phyloP scores from a whole-genome alignment of 805 yeast species.

The Saccharomycopsis vini region DNA sequence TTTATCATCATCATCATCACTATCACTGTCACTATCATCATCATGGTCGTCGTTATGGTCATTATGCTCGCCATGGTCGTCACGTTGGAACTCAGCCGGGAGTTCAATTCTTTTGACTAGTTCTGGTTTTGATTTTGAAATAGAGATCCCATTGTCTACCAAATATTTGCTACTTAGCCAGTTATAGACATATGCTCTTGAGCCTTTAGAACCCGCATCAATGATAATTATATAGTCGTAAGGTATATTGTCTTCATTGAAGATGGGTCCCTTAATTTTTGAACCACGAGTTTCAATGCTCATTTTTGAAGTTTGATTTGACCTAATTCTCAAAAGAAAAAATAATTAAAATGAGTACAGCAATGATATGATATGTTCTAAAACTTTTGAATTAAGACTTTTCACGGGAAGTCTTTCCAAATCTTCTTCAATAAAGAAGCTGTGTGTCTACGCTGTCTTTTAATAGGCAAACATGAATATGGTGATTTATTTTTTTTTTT shows the following conservation, averaged over 20 bases:
- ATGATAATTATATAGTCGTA: slow-evolving; percentile 52
- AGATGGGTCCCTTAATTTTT: slow-evolving; percentile 27
- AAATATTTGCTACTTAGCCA: slow-evolving; percentile 22
- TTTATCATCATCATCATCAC: slow-evolving; percentile 7
- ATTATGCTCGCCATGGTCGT: slow-evolving; percentile 14
- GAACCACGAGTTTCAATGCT: no score
- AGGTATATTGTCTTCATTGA: slow-evolving; percentile 37
- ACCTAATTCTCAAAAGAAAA: no score
- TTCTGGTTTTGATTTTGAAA: slow-evolving; percentile 8
- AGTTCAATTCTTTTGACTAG: slow-evolving; percentile 16
- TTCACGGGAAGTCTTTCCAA: no score
- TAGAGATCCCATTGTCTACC: slow-evolving; percentile 14
- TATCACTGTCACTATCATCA: slow-evolving; percentile 13
- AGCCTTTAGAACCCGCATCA: slow-evolving; percentile 61
- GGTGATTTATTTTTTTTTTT: no score
- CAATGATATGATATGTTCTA: no score
- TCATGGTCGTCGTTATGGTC: slow-evolving; percentile 20
- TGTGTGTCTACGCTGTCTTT: no score
- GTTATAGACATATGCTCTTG: slow-evolving; percentile 50
- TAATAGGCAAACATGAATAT: no score
- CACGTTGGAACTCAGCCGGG: no score
- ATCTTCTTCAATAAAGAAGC: no score
- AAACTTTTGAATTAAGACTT: no score
- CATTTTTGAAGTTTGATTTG: no score
- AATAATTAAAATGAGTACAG: no score